Evolutionary conservation across 2,329 filamentous ascomycete species (phyloP), one percentile per base, ranked within the genome.

Genomic region (Neopestalotiopsis clavispora): DNA sequence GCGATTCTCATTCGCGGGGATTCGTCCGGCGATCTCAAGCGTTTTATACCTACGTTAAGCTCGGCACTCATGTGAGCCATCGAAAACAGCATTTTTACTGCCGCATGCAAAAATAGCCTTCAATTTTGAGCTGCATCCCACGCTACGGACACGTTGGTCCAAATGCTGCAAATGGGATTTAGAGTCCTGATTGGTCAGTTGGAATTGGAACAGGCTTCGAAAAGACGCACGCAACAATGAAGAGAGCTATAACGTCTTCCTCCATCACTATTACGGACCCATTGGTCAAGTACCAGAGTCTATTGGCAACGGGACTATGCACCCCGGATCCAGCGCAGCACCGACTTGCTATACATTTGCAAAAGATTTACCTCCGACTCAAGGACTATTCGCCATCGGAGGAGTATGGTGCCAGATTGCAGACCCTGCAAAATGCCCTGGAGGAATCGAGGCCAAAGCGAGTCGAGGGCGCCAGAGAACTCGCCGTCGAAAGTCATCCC

Each of bases 361-460:
- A 93, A 73, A 92, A 93, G 76, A 84, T 95, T 12, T 95, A 96
- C 74, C 83, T 89, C 49, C 86, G 90, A 2, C 83, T 95, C 56
- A 94, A 93, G 76, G 92, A 95, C 78, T 95, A 96, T 79, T 88
- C 91, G 45, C 93, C 93, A 0, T 87, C 90, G 61, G 74, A 87
- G 13, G 91, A 94, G 75, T 95, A 95, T 76, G 86, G 86, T 38
- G 83, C 89, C 70, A 87, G 89, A 34, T 83, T 96, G 1, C 85
- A 86, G 58, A 88, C 89, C 71, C 84, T 94, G 34, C 86, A 86
- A 4, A 80, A 80, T 45, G 77, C 79, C n/a, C 76, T 87, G 60
- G 80, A 82, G 7, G 59, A 38, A 4, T 45, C n/a, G 73, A 80
- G 45, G 66, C 75, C 14, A 78, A 73, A 71, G 4, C 73, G 79